Evolutionary conservation across 2,329 filamentous ascomycete species (phyloP), one percentile per base, ranked within the genome.

Genomic region (Xenoacremonium recifei): DNA sequence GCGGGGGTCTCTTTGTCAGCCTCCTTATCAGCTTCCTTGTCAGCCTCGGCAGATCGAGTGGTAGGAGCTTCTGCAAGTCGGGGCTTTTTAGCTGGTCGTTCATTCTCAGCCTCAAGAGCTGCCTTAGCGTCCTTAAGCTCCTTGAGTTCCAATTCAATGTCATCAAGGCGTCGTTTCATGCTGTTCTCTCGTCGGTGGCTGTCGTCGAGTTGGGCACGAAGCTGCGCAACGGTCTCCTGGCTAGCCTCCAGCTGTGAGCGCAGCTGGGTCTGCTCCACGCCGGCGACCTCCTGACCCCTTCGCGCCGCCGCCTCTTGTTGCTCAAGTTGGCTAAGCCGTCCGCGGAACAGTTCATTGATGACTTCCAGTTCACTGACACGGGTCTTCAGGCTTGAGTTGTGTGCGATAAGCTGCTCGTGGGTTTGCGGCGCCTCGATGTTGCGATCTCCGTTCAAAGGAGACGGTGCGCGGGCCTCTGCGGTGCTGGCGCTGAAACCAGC

Each of bases 321-420:
- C 61, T 95, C 89, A 11, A 93, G 74, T 61, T 93, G 87, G 76
- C 62, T 82, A 66, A 96, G 82, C 10, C 85, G 80, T 27, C 84
- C 84, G 37, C 84, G 77, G 64, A 89, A 90, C 33, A 91, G 73
- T 60, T 87, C 86, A 58, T 91, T 96, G 72, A 99, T 96, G 39
- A 99, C 80, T 63, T 99, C 93, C 18, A 99, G 77, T 65, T 99
- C 93, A 55, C 85, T 93, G 23, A 99, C 92, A 31, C 93, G 84
- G 1, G 93, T 99, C 70, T 95, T 95, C n/a, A 97, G 75, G 37
- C 84, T 85, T 5, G 87, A 87, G 64, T 95, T 96, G 48, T 85
- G 80, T 2, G 85, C 84, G 39, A 89, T 73, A 18, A 95, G 77
- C 47, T 87, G 84, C 60, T 96, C 88, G 63, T 89, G 89, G 3